Percentiles rank a stretch among this genome's conserved stretches.
phyloP scores from a whole-genome alignment of 257 asterid species.

The Euphrasia confusa region DNA sequence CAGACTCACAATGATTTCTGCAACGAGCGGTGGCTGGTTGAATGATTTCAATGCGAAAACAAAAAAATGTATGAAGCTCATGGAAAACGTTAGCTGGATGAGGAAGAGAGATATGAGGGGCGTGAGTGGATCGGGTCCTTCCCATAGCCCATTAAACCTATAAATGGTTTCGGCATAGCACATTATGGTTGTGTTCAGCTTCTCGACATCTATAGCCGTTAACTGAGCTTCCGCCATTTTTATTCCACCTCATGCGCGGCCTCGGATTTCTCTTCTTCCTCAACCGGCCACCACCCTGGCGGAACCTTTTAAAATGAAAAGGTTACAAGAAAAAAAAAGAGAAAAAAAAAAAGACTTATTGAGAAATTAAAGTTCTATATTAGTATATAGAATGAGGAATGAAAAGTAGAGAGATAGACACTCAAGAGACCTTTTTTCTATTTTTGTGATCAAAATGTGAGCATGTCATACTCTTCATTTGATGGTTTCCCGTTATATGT shows the following conservation, averaged over 20 bases:
- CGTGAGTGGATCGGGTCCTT: slow-evolving; percentile 78
- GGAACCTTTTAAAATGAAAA: slow-evolving; percentile 4
- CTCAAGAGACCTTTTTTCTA: no score
- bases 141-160: slow-evolving; percentile 92
- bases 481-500: slow-evolving; percentile 32
- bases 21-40: slow-evolving; percentile 70
- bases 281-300: slow-evolving; percentile 21
- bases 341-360: neutral
- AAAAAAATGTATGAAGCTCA: slow-evolving; percentile 45
- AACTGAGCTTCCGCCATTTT: slow-evolving; percentile 21
- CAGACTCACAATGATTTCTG: slow-evolving; percentile 62
- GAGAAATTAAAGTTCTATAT: neutral
- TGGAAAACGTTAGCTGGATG: slow-evolving; percentile 58
- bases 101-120: slow-evolving; percentile 91
- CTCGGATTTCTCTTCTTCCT: slow-evolving; percentile 30
- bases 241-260: slow-evolving; percentile 22
- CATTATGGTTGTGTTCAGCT: slow-evolving; percentile 39
- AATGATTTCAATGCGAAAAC: slow-evolving; percentile 49
- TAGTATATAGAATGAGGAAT: neutral
- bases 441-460: slow-evolving; percentile 11
- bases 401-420: neutral
- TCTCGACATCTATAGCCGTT: slow-evolving; percentile 20
- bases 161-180: slow-evolving; percentile 74
- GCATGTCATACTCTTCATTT: slow-evolving; percentile 14
- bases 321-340: neutral